Conservation (phyloP, 257 asterid genomes). For the Avicennia marina region DNA sequence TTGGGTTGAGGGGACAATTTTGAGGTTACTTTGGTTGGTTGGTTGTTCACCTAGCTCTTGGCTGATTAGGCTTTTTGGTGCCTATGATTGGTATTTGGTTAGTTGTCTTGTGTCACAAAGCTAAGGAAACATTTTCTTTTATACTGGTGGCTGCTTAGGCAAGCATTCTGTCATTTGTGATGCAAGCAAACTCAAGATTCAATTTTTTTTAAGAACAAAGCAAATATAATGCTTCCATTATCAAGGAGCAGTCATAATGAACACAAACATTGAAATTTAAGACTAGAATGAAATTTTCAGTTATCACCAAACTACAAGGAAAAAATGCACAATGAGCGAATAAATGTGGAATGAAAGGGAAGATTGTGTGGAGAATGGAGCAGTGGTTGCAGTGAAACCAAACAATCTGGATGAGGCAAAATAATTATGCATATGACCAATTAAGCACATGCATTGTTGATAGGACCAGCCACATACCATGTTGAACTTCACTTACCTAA, state of each 20-base stretch:
- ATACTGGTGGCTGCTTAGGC: slow-evolving; percentile 30
- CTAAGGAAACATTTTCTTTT: neutral
- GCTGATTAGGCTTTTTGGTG: slow-evolving; percentile 26
- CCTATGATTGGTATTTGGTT: slow-evolving; percentile 60
- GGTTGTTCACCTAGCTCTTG: slow-evolving; percentile 13
- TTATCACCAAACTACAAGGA: too few relatives aligned
- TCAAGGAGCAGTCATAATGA: too few relatives aligned
- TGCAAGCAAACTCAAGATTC: slow-evolving; percentile 17
- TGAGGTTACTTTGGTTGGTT: slow-evolving; percentile 14
- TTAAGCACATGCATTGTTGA: slow-evolving; percentile 18
- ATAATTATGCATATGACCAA: slow-evolving; percentile 5
- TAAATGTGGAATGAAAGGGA: too few relatives aligned
- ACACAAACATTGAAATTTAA: too few relatives aligned
- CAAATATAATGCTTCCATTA: too few relatives aligned
- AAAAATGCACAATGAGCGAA: too few relatives aligned
- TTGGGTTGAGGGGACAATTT: too few relatives aligned
- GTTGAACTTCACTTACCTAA: slow-evolving; percentile 1
- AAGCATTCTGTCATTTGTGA: slow-evolving; percentile 34
- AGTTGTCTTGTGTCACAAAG: slow-evolving; percentile 56
- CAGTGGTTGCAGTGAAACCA: slow-evolving; percentile 10
- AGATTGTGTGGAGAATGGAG: neutral
- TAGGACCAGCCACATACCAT: slow-evolving; percentile 2
- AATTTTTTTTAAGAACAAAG: neutral
- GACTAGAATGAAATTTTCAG: neutral
- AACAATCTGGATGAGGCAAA: slow-evolving; percentile 10